Base-by-base conservation (phyloP, 192 early-diverging fungal species). In the Radiomyces spectabilis region DNA sequence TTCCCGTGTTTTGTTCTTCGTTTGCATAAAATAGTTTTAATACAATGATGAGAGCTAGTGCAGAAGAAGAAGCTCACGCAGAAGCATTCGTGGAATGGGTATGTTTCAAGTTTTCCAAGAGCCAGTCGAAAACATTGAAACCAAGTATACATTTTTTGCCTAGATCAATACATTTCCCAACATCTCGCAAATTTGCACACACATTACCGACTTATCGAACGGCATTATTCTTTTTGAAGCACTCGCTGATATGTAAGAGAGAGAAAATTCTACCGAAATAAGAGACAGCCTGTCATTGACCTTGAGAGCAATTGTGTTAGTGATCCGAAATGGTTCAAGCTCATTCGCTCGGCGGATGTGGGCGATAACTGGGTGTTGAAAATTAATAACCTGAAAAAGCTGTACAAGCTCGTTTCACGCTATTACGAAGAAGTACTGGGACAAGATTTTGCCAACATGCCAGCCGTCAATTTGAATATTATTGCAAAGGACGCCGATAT, bases 281-380 rank as follows among this genome's bases (percentile, higher is more conserved):
- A 30, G 13, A 6, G 5, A 15, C 16, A 59, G 29, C 24, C n/a
- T 3, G 25, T n/a, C n/a, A 13, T n/a, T 4, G 37, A 9, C 4
- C 1, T 21, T 35, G n/a, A n/a, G n/a, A n/a, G n/a, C n/a, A n/a
- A n/a, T 48, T 45, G 10, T 41, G 32, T 38, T 65, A 95, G 94
- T 60, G 93, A 97, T 70, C 70, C 85, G 15, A 76, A 80, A 39
- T 97, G 92, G 92, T 96, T 98, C 83, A 93, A 91, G 53, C 61
- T 78, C 12, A 74, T 81, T 30, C 78, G 82, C 6, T 72, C 81
- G 1, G 70, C 79, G 9, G 86, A 89, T 44, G 76, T 81, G 5
- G 88, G 84, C 39, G 88, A 91, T 67, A 97, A 94, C 76, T 99
- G 96, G 96, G 91, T 99, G 1, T 63, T 93, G 30, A 88, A 87